Percentiles rank a stretch among this genome's conserved stretches.
phyloP scores from a whole-genome alignment of 176 grass and related monocot species.

The Raddia guianensis region DNA sequence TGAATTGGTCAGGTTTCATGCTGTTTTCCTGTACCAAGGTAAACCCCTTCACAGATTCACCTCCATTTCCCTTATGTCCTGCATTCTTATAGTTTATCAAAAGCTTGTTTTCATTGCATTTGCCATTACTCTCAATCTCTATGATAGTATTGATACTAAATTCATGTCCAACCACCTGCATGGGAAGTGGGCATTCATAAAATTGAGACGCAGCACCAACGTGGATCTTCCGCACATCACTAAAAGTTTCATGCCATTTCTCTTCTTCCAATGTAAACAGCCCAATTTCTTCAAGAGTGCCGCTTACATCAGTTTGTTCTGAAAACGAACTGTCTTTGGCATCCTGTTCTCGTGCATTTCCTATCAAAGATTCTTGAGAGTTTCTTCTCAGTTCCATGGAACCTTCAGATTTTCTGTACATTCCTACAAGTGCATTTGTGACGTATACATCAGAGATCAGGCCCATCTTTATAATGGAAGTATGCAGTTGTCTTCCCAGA shows the following conservation, averaged over 20 bases:
- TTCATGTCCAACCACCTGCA: slow-evolving; percentile 38
- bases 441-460: slow-evolving; percentile 88
- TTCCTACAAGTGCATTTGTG: slow-evolving; percentile 78
- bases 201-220: slow-evolving; percentile 42
- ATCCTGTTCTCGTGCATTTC: slow-evolving; percentile 23
- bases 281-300: slow-evolving; percentile 56
- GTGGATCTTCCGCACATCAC: slow-evolving; percentile 36
- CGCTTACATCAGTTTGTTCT: slow-evolving; percentile 37
- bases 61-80: slow-evolving; percentile 28
- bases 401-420: slow-evolving; percentile 67
- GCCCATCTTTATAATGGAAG: slow-evolving; percentile 90
- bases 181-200: slow-evolving; percentile 32
- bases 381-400: slow-evolving; percentile 30
- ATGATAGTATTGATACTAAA: slow-evolving; percentile 31
- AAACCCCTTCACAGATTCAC: slow-evolving; percentile 31
- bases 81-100: slow-evolving; percentile 23
- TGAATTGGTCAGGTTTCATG: slow-evolving; percentile 37
- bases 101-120: slow-evolving; percentile 35
- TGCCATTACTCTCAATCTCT: slow-evolving; percentile 8
- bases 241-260: slow-evolving; percentile 37
- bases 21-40: slow-evolving; percentile 28
- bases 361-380: slow-evolving; percentile 31
- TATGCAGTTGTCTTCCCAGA: slow-evolving; percentile 88
- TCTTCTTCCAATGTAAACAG: slow-evolving; percentile 55
- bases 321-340: slow-evolving; percentile 28